Percentiles rank a stretch among this genome's conserved stretches.
Conservation (phyloP, 352 stramenopile species). For the Phytopythium kandeliae region DNA sequence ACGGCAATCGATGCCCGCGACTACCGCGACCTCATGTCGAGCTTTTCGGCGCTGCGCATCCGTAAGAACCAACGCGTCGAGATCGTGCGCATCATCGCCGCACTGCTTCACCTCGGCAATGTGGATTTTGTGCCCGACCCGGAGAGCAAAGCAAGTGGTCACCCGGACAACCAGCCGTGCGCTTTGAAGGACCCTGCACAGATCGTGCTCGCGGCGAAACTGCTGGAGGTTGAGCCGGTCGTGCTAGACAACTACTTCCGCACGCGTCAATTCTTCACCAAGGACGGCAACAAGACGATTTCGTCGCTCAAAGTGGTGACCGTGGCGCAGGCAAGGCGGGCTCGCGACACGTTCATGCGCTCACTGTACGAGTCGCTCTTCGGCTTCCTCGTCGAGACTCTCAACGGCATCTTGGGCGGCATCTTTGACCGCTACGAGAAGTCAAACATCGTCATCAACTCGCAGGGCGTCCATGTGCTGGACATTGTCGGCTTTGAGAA, state of each 20-base stretch:
- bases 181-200: slow-evolving; percentile 58
- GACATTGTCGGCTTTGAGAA: slow-evolving; percentile 78
- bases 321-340: slow-evolving; percentile 59
- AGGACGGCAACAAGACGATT: slow-evolving; percentile 64
- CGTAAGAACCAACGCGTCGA: slow-evolving; percentile 76
- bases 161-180: slow-evolving; percentile 43
- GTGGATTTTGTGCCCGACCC: slow-evolving; percentile 67
- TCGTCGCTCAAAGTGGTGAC: slow-evolving; percentile 83
- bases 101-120: slow-evolving; percentile 72
- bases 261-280: slow-evolving; percentile 75
- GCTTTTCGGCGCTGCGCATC: slow-evolving; percentile 71
- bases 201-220: slow-evolving; percentile 56
- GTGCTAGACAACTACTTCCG: slow-evolving; percentile 86
- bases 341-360: slow-evolving; percentile 73
- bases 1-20: slow-evolving; percentile 55
- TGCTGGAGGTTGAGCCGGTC: slow-evolving; percentile 73
- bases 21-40: slow-evolving; percentile 78
- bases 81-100: slow-evolving; percentile 72
- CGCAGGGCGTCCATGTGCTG: slow-evolving; percentile 73
- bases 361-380: slow-evolving; percentile 78
- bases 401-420: slow-evolving; percentile 75
- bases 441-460: slow-evolving; percentile 78
- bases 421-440: slow-evolving; percentile 84
- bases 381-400: slow-evolving; percentile 68
- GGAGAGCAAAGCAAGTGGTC: slow-evolving; percentile 18